These are phyloP conservation scores for Aquilaria yunnanensis DNA, from an alignment of 345 rosid genomes.

Conservation along the genomic window DNA sequence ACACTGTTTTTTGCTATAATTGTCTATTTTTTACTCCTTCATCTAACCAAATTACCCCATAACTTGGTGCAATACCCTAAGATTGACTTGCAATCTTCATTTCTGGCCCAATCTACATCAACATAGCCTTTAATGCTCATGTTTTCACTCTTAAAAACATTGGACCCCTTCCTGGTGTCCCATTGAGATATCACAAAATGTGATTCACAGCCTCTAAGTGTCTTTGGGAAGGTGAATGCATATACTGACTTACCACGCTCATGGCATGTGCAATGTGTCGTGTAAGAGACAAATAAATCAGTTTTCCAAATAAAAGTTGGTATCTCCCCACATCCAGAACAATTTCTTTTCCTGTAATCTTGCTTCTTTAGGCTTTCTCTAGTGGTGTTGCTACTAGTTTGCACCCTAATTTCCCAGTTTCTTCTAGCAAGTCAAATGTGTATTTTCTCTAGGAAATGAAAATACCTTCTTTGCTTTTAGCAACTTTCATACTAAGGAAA, in stretches of 20 bases:
- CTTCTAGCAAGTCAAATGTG: neutral
- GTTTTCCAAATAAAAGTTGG: neutral
- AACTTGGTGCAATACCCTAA: neutral
- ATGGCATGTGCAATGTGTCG: neutral
- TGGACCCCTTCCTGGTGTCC: neutral
- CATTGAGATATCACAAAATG: neutral
- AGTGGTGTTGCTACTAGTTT: neutral
- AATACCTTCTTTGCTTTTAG: neutral
- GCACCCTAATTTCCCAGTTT: neutral
- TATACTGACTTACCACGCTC: neutral
- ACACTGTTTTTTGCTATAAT: neutral
- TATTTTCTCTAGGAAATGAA: neutral
- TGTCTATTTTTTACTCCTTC: neutral
- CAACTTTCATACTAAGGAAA: neutral
- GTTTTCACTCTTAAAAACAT: neutral
- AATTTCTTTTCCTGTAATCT: neutral
- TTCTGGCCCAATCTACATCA: neutral
- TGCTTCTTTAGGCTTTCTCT: neutral
- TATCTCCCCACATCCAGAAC: neutral
- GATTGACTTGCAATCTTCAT: neutral
- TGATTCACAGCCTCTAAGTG: neutral
- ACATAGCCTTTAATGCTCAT: neutral
- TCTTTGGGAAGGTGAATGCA: neutral
- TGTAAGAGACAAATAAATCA: neutral
- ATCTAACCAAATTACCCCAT: neutral